Evolutionary conservation across 495 filamentous ascomycete genomes (phyloP).

Genomic region (Neurospora hispaniola): DNA sequence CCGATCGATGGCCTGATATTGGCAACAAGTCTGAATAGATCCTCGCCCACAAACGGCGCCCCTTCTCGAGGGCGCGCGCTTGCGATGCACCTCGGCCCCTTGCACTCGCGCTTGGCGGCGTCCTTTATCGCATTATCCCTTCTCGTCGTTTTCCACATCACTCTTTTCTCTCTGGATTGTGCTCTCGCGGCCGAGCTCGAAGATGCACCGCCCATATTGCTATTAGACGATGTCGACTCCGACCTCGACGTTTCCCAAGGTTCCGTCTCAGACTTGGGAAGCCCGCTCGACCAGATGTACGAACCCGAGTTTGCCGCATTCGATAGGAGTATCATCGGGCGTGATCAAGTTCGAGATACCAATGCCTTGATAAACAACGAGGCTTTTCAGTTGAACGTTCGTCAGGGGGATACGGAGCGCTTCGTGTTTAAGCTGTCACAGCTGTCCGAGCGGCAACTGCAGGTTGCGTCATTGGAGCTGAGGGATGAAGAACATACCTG

Average conservation of each 20-base stretch:
- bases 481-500: conserved; percentile 6
- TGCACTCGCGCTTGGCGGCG: conserved; percentile 61
- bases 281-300: conserved; percentile 27
- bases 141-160: conserved; percentile 44
- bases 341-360: conserved; percentile 37
- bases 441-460: conserved; percentile 7
- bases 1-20: not conserved
- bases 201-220: conserved; percentile 30
- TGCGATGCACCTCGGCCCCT: conserved; percentile 51
- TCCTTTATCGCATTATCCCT: conserved; percentile 47
- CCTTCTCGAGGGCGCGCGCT: conserved; percentile 28
- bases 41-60: conserved; percentile 4
- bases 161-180: conserved; percentile 43
- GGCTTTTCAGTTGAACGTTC: conserved; percentile 41
- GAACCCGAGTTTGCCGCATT: conserved; percentile 49
- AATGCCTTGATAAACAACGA: conserved; percentile 53
- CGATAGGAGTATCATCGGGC: conserved; percentile 52
- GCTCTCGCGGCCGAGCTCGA: conserved; percentile 49
- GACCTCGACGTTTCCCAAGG: conserved; percentile 17
- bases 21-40: not conserved
- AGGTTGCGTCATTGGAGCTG: conserved; percentile 6
- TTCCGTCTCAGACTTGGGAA: conserved; percentile 11
- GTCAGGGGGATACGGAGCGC: conserved; percentile 39
- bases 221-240: conserved; percentile 31
- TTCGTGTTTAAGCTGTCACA: conserved; percentile 24